Evolutionary conservation across 2,329 filamentous ascomycete genomes (phyloP).

Genomic region (Pleomassaria siparia): DNA sequence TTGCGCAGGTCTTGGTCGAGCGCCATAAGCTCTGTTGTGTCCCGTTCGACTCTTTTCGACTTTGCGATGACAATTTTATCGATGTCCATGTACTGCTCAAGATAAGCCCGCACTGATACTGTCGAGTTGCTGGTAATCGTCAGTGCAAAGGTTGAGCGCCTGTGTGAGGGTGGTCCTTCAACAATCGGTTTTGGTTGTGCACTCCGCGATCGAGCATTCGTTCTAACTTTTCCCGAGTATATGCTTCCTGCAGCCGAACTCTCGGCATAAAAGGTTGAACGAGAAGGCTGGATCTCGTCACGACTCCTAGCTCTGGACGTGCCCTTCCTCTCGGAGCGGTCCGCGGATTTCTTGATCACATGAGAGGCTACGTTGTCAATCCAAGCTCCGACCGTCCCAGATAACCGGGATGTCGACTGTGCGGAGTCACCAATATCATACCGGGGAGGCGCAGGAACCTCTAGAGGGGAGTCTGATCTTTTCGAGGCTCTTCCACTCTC

Average conservation of each 20-base stretch:
- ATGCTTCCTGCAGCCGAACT: constrained; percentile 25
- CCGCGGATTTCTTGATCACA: not conserved
- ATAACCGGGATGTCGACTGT: not conserved
- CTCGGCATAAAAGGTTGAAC: constrained; percentile 34
- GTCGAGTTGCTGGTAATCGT: not conserved
- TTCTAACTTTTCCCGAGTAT: constrained; percentile 19
- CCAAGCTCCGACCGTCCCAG: constrained; percentile 3
- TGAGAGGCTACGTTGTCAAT: constrained; percentile 3
- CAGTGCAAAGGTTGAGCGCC: not conserved
- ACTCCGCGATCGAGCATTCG: constrained; percentile 19
- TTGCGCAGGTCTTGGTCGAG: constrained; percentile 33
- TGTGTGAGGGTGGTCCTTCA: too few relatives aligned
- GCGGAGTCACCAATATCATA: not conserved
- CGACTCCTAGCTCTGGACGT: constrained; percentile 8
- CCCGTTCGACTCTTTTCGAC: constrained; percentile 25
- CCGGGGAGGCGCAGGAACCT: not conserved
- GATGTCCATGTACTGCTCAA: constrained; percentile 26
- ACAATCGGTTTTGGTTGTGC: not conserved
- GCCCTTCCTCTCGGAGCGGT: constrained; percentile 2
- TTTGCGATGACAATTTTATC: constrained; percentile 34
- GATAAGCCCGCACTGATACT: not conserved
- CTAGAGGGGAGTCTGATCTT: not conserved
- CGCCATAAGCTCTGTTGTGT: constrained; percentile 24
- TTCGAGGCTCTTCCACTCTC: not conserved
- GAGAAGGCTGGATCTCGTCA: constrained; percentile 16